These are phyloP conservation scores for Cladosporium sp. DNA, from an alignment of 2,329 filamentous ascomycete genomes.

Conservation along the genomic window DNA sequence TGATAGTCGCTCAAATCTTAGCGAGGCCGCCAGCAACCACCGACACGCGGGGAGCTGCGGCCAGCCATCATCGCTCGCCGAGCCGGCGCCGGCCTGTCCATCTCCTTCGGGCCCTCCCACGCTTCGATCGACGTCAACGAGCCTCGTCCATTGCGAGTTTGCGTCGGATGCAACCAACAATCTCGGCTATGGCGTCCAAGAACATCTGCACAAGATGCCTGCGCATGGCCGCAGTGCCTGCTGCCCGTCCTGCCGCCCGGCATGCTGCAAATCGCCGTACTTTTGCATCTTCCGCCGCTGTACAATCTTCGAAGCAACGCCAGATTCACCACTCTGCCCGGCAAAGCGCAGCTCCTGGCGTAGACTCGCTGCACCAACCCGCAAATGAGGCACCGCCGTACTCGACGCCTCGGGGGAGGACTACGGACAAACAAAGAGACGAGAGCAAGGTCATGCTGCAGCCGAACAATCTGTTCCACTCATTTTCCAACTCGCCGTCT, in stretches of 20 bases:
- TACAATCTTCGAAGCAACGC: conserved; percentile 16
- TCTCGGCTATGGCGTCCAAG: conserved; percentile 20
- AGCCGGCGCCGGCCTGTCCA: conserved; percentile 4
- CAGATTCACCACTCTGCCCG: conserved; percentile 19
- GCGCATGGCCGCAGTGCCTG: conserved; percentile 14
- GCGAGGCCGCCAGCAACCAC: background rate
- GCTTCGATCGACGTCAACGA: conserved; percentile 1
- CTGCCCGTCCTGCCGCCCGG: conserved; percentile 7
- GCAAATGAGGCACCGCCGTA: conserved; percentile 3
- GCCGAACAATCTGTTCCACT: conserved; percentile 64
- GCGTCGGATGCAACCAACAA: background rate
- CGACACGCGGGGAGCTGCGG: conserved; percentile 2
- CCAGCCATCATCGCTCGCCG: background rate
- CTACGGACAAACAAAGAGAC: conserved; percentile 4
- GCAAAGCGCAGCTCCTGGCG: conserved; percentile 17
- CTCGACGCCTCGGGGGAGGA: conserved; percentile 1
- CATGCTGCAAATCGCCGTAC: conserved; percentile 14
- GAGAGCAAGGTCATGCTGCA: conserved; percentile 3
- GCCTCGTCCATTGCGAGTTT: background rate
- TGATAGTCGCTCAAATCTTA: background rate
- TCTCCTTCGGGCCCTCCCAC: conserved; percentile 14
- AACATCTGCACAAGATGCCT: conserved; percentile 22
- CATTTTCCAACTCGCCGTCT: conserved; percentile 81
- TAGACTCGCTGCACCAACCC: conserved; percentile 13
- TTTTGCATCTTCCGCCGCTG: conserved; percentile 18